Evolutionary conservation across 768 basidiomycete genomes (phyloP), one percentile per base, ranked within the genome.

Genomic region (Termitomyces sp.): DNA sequence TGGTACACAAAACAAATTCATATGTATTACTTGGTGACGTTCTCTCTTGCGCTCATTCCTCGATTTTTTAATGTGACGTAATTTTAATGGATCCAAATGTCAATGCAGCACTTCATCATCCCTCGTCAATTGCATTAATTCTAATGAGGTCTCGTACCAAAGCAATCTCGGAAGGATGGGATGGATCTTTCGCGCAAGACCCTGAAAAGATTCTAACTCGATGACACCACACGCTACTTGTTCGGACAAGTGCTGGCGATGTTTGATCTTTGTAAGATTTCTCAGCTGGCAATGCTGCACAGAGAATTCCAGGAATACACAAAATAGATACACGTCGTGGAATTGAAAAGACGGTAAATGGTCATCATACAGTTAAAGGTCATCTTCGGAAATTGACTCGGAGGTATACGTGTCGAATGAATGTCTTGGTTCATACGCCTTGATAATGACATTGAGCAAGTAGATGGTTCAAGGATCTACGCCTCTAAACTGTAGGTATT

Each of bases 381-480:
- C 24, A 24, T 5, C 45, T 29, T 4, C 16, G 16, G 7, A 22
- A 28, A 7, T 31, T 13, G n/a, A 33, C 31, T 15, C 16, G n/a
- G 12, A n/a, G 5, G 31, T 24, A 16, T 29, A 22, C 13, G 31
- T 15, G 31, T 33, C 31, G 8, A 22, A 33, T 18, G 6, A 29
- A 29, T 6, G 6, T 15, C 4, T n/a, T 16, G 24, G 50, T 18
- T 51, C 22, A 26, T 24, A 37, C 24, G 9, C 18, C 6, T 22
- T 33, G 31, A 22, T 15, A 22, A 31, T 49, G 13, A 33, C 33
- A 33, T 20, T 36, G 24, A 5, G 5, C 20, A 41, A 33, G 10
- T 47, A 29, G 28, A 29, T 46, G 5, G 12, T 0, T 8, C 15
- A 10, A 9, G 63, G 92, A 34, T 37, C 36, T 52, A 52, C 5